Evolutionary conservation across 768 basidiomycete species (phyloP).

Genomic region (Termitomyces sp.): DNA sequence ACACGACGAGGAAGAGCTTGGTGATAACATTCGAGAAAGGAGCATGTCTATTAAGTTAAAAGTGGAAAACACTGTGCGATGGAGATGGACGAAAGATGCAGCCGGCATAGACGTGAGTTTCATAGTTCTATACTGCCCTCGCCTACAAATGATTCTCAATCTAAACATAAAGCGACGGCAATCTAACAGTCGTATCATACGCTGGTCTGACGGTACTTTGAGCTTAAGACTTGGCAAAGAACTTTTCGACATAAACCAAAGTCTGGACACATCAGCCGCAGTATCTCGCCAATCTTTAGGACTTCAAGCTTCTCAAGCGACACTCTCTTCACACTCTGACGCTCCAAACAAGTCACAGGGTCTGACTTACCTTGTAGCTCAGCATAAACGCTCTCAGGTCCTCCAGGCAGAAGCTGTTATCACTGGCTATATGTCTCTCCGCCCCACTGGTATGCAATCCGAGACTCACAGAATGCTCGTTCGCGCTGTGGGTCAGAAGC

Average conservation of each 20-base stretch:
- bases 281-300: conserved; percentile 50
- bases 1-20: conserved; percentile 65
- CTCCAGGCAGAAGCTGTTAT: conserved; percentile 83
- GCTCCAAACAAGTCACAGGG: conserved; percentile 54
- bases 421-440: conserved; percentile 78
- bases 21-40: conserved; percentile 63
- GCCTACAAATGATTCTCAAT: conserved; percentile 3
- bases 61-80: conserved; percentile 91
- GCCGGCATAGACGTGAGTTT: conserved; percentile 68
- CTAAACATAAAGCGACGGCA: conserved; percentile 54
- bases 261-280: conserved; percentile 71
- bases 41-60: conserved; percentile 82
- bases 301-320: conserved; percentile 34
- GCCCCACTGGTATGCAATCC: conserved; percentile 86
- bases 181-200: conserved; percentile 86
- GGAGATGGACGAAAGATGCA: conserved; percentile 87
- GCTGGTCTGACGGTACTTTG: conserved; percentile 93
- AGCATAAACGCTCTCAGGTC: conserved; percentile 80
- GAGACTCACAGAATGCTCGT: conserved; percentile 88
- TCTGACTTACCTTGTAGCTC: conserved; percentile 84
- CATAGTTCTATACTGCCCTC: conserved; percentile 22
- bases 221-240: conserved; percentile 92
- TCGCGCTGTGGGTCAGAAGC: conserved; percentile 78
- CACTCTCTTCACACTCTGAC: conserved; percentile 29
- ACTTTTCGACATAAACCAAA: conserved; percentile 84